Evolutionary conservation across 179 eudicot genomes (phyloP), one percentile per base, ranked within the genome.

Genomic region (Actinidia chinensis): DNA sequence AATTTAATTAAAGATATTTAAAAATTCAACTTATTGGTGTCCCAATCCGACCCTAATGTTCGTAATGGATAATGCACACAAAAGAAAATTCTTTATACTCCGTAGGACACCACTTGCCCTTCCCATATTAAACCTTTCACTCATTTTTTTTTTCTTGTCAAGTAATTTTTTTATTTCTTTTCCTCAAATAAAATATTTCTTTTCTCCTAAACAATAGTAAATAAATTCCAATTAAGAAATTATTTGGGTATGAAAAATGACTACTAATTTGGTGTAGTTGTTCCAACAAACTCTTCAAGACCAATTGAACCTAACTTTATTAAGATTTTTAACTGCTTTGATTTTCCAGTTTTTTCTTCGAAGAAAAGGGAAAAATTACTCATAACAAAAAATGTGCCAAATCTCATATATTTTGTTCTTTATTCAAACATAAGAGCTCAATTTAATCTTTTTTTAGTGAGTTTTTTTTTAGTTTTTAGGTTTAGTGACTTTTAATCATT

Each of bases 91-190:
- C 33, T 60, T n/a, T 60, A 23, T 25, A 63, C 14, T 65, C 33
- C 40, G 22, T 15, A 15, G 69, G 69, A 65, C 69, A n/a, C n/a
- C 69, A 65, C 36, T 36, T 65, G 47, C 69, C 69, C 69, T 65
- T 65, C n/a, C 47, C 7, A 14, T 33, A 33, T 28, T 17, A 36
- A 5, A 40, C 46, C 2, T 6, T 33, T 6, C 15, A 15, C 14
- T 64, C 68, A 28, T 15, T 47, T 47, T 6, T 47, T 47, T 47
- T 9, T 28, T 28, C 33, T 28, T 28, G 0, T 28, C 33, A 28
- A 28, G 33, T 28, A 28, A 28, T n/a, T 28, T 23, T 14, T 14
- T 1, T 22, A 61, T 28, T 61, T 61, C 66, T 25, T 36, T 61
- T 61, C n/a, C 8, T 25, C 28, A 61, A 40, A 28, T 61, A 61